phyloP scores from a whole-genome alignment of 805 yeast genomes.

The Gaillardinia entomophila region DNA sequence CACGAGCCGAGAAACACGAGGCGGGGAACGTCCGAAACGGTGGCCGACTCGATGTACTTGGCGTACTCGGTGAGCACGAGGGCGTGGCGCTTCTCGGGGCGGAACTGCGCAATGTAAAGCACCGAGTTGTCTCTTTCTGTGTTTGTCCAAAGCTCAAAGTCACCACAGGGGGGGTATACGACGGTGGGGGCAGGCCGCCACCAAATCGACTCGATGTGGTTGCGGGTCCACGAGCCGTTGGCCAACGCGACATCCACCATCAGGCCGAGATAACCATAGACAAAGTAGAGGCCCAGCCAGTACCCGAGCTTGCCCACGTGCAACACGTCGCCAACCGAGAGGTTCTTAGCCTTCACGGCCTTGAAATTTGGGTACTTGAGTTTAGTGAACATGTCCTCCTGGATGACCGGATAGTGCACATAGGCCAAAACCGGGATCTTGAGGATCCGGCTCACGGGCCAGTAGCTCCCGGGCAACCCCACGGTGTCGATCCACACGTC shows the following conservation, averaged over 20 bases:
- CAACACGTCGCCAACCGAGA: constrained; percentile 18
- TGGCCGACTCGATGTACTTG: constrained; percentile 35
- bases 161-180: constrained; percentile 88
- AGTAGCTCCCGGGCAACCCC: constrained; percentile 88
- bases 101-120: constrained; percentile 80
- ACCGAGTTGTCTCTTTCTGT: constrained; percentile 32
- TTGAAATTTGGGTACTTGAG: constrained; percentile 30
- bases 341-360: not conserved
- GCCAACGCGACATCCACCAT: constrained; percentile 62
- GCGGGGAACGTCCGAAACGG: constrained; percentile 37
- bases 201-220: constrained; percentile 72
- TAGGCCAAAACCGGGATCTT: constrained; percentile 78
- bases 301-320: constrained; percentile 43
- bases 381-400: constrained; percentile 77
- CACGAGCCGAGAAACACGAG: constrained; percentile 81
- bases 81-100: constrained; percentile 90
- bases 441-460: constrained; percentile 50
- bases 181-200: constrained; percentile 33
- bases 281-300: constrained; percentile 62
- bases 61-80: constrained; percentile 63
- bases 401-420: constrained; percentile 92
- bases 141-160: constrained; percentile 19
- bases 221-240: constrained; percentile 89
- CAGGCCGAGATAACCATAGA: constrained; percentile 63
- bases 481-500: constrained; percentile 93